phyloP scores from a whole-genome alignment of 768 basidiomycete species.

The Boletellus ananiceps region DNA sequence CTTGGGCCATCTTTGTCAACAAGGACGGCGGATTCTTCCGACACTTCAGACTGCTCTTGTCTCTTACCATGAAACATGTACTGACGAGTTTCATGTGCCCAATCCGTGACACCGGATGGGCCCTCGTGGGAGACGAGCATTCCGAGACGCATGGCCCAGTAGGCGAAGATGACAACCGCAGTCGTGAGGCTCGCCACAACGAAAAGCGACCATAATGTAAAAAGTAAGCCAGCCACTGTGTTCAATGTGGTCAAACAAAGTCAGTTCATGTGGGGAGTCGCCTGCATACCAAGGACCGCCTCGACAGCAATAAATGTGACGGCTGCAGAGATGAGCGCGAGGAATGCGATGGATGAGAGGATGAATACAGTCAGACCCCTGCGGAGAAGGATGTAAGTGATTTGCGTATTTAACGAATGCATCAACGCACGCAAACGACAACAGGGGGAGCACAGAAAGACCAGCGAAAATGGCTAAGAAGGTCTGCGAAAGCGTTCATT shows the following conservation, averaged over 20 bases:
- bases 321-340: conserved; percentile 34
- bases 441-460: conserved; percentile 33
- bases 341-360: conserved; percentile 32
- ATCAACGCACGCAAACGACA: conserved; percentile 38
- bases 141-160: conserved; percentile 33
- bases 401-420: conserved; percentile 6
- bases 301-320: conserved; percentile 32
- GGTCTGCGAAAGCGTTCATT: conserved; percentile 29
- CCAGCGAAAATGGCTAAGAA: conserved; percentile 38
- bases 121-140: conserved; percentile 34
- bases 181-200: conserved; percentile 34
- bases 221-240: conserved; percentile 33
- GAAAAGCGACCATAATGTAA: conserved; percentile 31
- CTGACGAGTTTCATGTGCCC: conserved; percentile 26
- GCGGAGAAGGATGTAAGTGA: background rate
- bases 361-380: conserved; percentile 35
- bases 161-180: conserved; percentile 25
- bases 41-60: conserved; percentile 22
- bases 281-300: conserved; percentile 23
- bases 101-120: conserved; percentile 26
- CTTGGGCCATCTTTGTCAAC: conserved; percentile 15
- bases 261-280: background rate
- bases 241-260: conserved; percentile 1
- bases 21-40: conserved; percentile 24
- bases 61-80: conserved; percentile 15